These are phyloP conservation scores for Aspergillus tubingensis DNA, from an alignment of 2,329 filamentous ascomycete genomes.

Conservation along the genomic window DNA sequence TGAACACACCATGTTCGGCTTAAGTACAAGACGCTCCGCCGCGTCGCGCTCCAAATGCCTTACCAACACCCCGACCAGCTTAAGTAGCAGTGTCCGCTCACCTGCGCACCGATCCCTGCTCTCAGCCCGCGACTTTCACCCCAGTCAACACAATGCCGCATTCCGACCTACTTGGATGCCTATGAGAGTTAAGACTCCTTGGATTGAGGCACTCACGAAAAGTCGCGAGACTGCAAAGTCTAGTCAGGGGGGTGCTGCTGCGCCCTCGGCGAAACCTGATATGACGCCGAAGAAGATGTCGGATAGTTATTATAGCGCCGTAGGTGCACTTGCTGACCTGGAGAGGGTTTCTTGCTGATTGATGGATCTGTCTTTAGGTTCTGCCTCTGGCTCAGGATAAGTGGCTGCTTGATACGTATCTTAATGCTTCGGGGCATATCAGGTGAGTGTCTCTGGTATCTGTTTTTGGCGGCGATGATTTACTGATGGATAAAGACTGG, in stretches of 20 bases:
- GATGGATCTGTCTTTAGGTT: slow-evolving; percentile 45
- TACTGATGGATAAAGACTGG: slow-evolving; percentile 51
- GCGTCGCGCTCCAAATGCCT: slow-evolving; percentile 24
- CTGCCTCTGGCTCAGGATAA: slow-evolving; percentile 72
- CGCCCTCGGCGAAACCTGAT: slow-evolving; percentile 51
- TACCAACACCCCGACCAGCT: slow-evolving; percentile 9
- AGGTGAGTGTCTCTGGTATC: slow-evolving; percentile 45
- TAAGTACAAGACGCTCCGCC: slow-evolving; percentile 22
- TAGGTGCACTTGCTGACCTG: slow-evolving; percentile 40
- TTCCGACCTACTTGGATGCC: slow-evolving; percentile 49
- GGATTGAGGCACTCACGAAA: slow-evolving; percentile 65
- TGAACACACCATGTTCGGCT: slow-evolving; percentile 20
- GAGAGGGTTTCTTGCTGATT: slow-evolving; percentile 12
- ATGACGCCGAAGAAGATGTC: slow-evolving; percentile 68
- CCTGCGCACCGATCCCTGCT: slow-evolving; percentile 12
- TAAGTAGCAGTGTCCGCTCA: slow-evolving; percentile 1
- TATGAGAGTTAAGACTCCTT: slow-evolving; percentile 65
- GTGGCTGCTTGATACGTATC: slow-evolving; percentile 75
- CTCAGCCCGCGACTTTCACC: slow-evolving; percentile 29
- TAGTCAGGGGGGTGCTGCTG: slow-evolving; percentile 20
- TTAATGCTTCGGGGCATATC: slow-evolving; percentile 75
- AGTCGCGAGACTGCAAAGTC: slow-evolving; percentile 48
- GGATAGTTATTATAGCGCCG: slow-evolving; percentile 69
- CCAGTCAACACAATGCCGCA: slow-evolving; percentile 27
- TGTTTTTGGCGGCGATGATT: neutral